Base-by-base conservation (phyloP, 441 rosid species). In the Aquilaria agallochum region DNA sequence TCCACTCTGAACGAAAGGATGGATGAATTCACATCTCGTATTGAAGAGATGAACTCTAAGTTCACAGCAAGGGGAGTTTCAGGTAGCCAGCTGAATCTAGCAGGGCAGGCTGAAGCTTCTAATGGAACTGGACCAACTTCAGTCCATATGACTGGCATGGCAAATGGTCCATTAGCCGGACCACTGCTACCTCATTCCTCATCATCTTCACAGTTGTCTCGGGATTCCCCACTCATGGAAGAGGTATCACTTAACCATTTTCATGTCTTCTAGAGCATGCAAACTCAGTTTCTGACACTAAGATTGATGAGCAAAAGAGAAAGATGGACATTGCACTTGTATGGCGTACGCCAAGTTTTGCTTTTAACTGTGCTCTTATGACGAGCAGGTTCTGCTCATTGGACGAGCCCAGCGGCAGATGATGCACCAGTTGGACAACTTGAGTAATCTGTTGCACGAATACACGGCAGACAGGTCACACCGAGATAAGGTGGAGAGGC, bases 1-100 rank as follows among this genome's bases (percentile, higher is more conserved):
- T 90, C 96, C 34, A 89, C 97, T 44, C 73, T 91, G 80, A 95
- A 84, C 31, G 96, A 91, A 81, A 86, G 97, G 78, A 95, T 89
- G 97, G 97, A 95, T 68, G 96, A 89, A 62, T 88, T 95, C 60
- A 85, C 92, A 56, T 76, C 91, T 27, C 92, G 90, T 63, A 79
- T 92, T 1, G 97, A 86, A 64, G 92, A 89, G 80, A 69, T 95
- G 66, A 95, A 88, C 77, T 80, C 89, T 67, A 95, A 92, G 83
- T 72, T 85, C 56, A 68, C 79, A 5, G 55, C 56, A 70, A 75
- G 78, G 73, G 85, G 78, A 55, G 81, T 74, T 61, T 83, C 91
- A 48, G 78, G 81, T 59, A 87, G 96, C 77, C 97, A 89, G 60
- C 99, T 84, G 55, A 88, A 86, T 75, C 63, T 92, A 74, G 83